Evolutionary conservation across 2,329 filamentous ascomycete genomes (phyloP).

Genomic region (Colletotrichum ledebouriae): DNA sequence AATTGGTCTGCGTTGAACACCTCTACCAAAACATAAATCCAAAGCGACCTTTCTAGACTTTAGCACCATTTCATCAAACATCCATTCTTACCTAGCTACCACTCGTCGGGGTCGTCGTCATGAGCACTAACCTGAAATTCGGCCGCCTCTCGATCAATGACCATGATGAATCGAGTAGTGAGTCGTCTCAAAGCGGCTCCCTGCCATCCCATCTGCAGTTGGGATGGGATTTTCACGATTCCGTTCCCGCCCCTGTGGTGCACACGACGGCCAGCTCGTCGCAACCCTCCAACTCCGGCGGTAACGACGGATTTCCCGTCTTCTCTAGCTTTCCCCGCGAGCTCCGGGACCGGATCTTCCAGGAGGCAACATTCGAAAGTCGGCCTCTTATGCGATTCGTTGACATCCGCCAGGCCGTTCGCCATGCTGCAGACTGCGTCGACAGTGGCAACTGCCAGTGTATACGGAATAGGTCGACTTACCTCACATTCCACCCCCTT

Average conservation of each 20-base stretch:
- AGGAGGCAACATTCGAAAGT: neutral
- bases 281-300: too few species aligned
- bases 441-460: neutral
- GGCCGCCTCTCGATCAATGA: too few species aligned
- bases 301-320: neutral
- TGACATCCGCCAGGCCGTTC: slow-evolving; percentile 9
- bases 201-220: neutral
- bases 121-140: too few species aligned
- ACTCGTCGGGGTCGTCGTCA: too few species aligned
- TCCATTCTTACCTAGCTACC: too few species aligned
- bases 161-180: too few species aligned
- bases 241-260: neutral
- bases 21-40: too few species aligned
- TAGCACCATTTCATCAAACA: too few species aligned
- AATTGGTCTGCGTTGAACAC: too few species aligned
- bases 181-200: too few species aligned
- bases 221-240: neutral
- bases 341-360: neutral
- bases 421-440: neutral
- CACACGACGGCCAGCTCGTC: neutral
- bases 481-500: slow-evolving; percentile 34
- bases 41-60: too few species aligned
- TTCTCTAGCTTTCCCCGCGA: neutral
- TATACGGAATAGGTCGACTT: neutral
- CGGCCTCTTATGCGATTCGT: slow-evolving; percentile 23